Evolutionary conservation across 1,139 yeast species (phyloP).

Genomic region (Suhomyces bokatorum): DNA sequence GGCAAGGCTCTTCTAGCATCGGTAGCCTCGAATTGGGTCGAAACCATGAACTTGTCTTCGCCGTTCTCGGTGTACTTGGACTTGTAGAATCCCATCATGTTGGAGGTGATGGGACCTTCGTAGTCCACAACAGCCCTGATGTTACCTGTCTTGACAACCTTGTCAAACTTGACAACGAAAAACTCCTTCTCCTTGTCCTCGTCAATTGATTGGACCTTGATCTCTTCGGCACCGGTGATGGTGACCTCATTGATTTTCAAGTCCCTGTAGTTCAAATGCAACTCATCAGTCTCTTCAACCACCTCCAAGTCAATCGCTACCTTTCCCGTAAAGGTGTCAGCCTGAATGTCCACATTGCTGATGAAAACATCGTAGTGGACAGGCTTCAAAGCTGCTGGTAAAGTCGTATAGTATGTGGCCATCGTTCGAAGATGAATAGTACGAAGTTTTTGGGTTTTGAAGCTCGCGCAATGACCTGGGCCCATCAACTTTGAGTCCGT

Average conservation of each 20-base stretch:
- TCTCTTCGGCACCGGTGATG: slow-evolving; percentile 7
- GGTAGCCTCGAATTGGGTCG: slow-evolving; percentile 89
- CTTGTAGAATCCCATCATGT: slow-evolving; percentile 87
- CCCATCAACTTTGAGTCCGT: not conserved
- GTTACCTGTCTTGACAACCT: slow-evolving; percentile 10
- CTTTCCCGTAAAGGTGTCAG: slow-evolving; percentile 41
- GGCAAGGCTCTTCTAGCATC: slow-evolving; percentile 93
- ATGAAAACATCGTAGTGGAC: slow-evolving; percentile 45
- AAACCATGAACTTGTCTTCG: slow-evolving; percentile 63
- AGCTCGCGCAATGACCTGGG: not conserved
- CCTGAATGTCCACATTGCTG: slow-evolving; percentile 33
- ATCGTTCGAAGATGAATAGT: slow-evolving; percentile 1
- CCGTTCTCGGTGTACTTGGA: slow-evolving; percentile 67
- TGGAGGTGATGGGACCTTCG: slow-evolving; percentile 52
- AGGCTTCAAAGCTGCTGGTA: slow-evolving; percentile 47
- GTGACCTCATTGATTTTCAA: slow-evolving; percentile 24
- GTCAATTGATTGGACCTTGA: slow-evolving; percentile 17
- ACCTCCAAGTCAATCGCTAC: slow-evolving; percentile 42
- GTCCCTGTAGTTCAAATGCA: slow-evolving; percentile 46
- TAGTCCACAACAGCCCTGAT: slow-evolving; percentile 40
- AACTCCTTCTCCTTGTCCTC: slow-evolving; percentile 30
- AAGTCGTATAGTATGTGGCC: slow-evolving; percentile 34
- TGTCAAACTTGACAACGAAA: slow-evolving; percentile 26
- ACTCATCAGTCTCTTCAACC: slow-evolving; percentile 31
- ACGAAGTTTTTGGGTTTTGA: not conserved